A percentile compares a stretch with the other conserved stretches of the same genome.
Evolutionary conservation across 306 rosid genomes (phyloP).

Genomic region (Pyrus pyrifolia): DNA sequence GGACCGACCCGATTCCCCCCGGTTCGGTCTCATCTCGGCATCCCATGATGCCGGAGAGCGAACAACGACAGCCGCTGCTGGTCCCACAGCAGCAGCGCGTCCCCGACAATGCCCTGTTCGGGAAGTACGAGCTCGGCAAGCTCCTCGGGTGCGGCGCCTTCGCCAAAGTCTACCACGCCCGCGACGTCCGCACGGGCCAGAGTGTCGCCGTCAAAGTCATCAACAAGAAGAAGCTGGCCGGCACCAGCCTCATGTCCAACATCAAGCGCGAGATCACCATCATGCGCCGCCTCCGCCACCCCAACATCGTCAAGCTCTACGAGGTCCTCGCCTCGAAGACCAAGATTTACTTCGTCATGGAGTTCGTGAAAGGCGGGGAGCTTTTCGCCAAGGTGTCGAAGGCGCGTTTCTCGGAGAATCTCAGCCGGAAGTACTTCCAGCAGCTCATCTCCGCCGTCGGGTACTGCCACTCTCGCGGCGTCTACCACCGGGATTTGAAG

Average conservation of each 20-base stretch:
- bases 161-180: conserved; percentile 70
- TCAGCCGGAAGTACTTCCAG: conserved; percentile 40
- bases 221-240: conserved; percentile 50
- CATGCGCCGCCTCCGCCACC: conserved; percentile 57
- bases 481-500: conserved; percentile 68
- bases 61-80: not conserved
- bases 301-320: conserved; percentile 54
- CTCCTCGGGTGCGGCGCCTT: conserved; percentile 78
- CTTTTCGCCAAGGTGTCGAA: conserved; percentile 42
- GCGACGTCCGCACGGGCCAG: conserved; percentile 34
- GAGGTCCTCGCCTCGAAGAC: conserved; percentile 61
- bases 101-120: conserved; percentile 35
- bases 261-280: conserved; percentile 61
- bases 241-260: conserved; percentile 26
- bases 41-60: conserved; percentile 16
- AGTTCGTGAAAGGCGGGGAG: conserved; percentile 65
- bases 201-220: conserved; percentile 61
- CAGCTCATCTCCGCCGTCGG: conserved; percentile 68
- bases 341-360: conserved; percentile 63
- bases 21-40: conserved; percentile 26
- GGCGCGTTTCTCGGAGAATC: conserved; percentile 47
- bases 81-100: not conserved
- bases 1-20: not conserved
- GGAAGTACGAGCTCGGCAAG: conserved; percentile 54
- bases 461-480: conserved; percentile 59